Percentiles rank a stretch among this genome's conserved stretches.
Conservation (phyloP, 2,329 filamentous ascomycete species). For the Neospermospora avenae region DNA sequence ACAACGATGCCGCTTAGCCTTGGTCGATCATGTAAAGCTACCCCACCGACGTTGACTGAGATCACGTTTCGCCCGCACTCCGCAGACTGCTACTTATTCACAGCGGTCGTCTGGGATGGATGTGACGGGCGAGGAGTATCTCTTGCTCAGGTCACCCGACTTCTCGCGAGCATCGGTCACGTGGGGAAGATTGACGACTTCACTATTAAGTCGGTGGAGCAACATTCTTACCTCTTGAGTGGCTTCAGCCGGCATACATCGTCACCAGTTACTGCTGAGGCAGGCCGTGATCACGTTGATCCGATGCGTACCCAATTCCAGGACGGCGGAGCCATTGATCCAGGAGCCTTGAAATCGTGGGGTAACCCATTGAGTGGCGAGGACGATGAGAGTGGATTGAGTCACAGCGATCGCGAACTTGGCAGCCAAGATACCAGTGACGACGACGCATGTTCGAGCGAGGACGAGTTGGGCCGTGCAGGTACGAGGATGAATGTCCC, state of each 20-base stretch:
- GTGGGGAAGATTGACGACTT: slow-evolving; percentile 14
- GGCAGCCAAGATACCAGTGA: too few species aligned
- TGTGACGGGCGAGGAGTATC: slow-evolving; percentile 15
- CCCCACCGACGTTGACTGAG: slow-evolving; percentile 16
- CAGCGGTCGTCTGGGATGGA: slow-evolving; percentile 12
- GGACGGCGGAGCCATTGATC: slow-evolving; percentile 18
- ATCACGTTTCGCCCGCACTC: slow-evolving; percentile 23
- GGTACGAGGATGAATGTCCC: neutral
- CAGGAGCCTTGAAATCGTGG: slow-evolving; percentile 13
- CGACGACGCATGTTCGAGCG: slow-evolving; percentile 13
- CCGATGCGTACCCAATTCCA: slow-evolving; percentile 10
- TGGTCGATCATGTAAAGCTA: slow-evolving; percentile 11
- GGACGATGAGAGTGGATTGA: neutral
- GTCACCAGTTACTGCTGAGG: slow-evolving; percentile 1
- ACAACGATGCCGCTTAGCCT: slow-evolving; percentile 10
- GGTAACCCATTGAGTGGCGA: slow-evolving; percentile 16
- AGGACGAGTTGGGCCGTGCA: neutral
- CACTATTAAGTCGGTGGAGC: neutral
- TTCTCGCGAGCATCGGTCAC: slow-evolving; percentile 15
- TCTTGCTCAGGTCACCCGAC: slow-evolving; percentile 15
- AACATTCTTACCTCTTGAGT: slow-evolving; percentile 21
- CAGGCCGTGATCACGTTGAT: neutral
- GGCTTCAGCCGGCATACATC: slow-evolving; percentile 21
- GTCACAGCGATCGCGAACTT: neutral
- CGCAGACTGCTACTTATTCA: slow-evolving; percentile 18